Conservation (phyloP, 768 basidiomycete genomes). For the Boletus sp. region DNA sequence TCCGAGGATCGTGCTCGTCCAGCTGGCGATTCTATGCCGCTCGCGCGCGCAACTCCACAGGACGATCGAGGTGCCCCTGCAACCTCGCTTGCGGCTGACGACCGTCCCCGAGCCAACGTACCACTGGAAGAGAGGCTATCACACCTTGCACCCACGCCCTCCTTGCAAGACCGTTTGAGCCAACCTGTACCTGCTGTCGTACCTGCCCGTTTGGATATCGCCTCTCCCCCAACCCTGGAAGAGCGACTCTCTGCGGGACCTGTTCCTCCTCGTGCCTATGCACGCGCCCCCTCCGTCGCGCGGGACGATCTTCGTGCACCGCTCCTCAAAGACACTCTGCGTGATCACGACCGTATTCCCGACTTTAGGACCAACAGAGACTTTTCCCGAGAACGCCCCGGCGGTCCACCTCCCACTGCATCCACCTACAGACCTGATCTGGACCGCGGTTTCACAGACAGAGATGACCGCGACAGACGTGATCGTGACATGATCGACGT, state of each 20-base stretch:
- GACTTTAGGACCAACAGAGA: constrained; percentile 32
- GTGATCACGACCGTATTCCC: constrained; percentile 25
- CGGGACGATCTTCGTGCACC: constrained; percentile 37
- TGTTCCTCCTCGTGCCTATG: constrained; percentile 23
- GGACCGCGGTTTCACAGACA: constrained; percentile 35
- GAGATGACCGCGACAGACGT: constrained; percentile 34
- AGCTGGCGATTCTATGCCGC: constrained; percentile 18
- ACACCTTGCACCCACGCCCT: constrained; percentile 32
- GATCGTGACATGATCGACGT: constrained; percentile 39
- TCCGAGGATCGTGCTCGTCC: constrained; percentile 24
- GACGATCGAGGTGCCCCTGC: constrained; percentile 31
- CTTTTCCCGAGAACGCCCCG: constrained; percentile 37
- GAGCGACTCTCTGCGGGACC: constrained; percentile 40
- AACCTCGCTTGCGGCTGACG: constrained; percentile 22
- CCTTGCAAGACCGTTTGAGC: constrained; percentile 39
- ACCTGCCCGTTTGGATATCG: constrained; percentile 21
- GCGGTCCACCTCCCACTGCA: constrained; percentile 4
- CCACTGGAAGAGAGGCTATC: constrained; percentile 42
- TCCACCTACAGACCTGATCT: constrained; percentile 41
- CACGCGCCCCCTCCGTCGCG: constrained; percentile 25
- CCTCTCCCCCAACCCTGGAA: constrained; percentile 38
- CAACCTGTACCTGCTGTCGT: constrained; percentile 25
- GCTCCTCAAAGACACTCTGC: constrained; percentile 28
- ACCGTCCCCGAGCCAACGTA: constrained; percentile 25
- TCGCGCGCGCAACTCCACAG: constrained; percentile 13